These are phyloP conservation scores for Trifolium dubium DNA, from an alignment of 306 rosid species.

Conservation along the genomic window DNA sequence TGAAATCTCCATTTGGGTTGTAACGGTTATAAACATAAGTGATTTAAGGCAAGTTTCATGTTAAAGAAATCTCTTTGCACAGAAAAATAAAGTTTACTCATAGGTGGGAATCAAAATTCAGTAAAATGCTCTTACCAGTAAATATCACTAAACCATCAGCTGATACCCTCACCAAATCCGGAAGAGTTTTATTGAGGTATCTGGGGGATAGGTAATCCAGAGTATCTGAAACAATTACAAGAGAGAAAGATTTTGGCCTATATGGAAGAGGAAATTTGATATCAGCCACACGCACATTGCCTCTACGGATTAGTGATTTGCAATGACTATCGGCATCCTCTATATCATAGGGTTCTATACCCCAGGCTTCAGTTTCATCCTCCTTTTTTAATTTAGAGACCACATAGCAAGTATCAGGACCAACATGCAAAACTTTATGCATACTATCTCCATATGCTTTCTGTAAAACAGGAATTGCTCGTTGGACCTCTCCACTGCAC, in stretches of 20 bases:
- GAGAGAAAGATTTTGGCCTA: conserved; percentile 69
- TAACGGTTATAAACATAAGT: not conserved
- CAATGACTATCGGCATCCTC: conserved; percentile 71
- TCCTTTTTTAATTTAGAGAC: conserved; percentile 61
- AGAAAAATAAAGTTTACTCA: conserved; percentile 13
- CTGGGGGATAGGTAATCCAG: conserved; percentile 75
- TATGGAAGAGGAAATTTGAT: conserved; percentile 78
- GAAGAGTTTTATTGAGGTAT: conserved; percentile 80
- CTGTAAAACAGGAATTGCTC: conserved; percentile 59
- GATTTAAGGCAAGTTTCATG: conserved; percentile 33
- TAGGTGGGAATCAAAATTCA: conserved; percentile 27
- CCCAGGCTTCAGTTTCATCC: conserved; percentile 86
- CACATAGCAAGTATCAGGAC: conserved; percentile 67
- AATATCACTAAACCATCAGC: conserved; percentile 64
- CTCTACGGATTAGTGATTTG: conserved; percentile 62
- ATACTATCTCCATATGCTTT: conserved; percentile 66
- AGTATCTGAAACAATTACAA: conserved; percentile 73
- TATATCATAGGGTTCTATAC: conserved; percentile 71
- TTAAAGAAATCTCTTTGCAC: not conserved
- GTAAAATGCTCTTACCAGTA: conserved; percentile 52
- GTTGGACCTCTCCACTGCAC: conserved; percentile 68
- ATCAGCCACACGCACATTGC: conserved; percentile 70
- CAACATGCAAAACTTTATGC: conserved; percentile 75
- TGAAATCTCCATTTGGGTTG: not conserved
- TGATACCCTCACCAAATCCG: conserved; percentile 73